A percentile compares a stretch with the other conserved stretches of the same genome.
Evolutionary conservation across 2,329 filamentous ascomycete species (phyloP).

Genomic region (Cylindrodendrum hubeiense): DNA sequence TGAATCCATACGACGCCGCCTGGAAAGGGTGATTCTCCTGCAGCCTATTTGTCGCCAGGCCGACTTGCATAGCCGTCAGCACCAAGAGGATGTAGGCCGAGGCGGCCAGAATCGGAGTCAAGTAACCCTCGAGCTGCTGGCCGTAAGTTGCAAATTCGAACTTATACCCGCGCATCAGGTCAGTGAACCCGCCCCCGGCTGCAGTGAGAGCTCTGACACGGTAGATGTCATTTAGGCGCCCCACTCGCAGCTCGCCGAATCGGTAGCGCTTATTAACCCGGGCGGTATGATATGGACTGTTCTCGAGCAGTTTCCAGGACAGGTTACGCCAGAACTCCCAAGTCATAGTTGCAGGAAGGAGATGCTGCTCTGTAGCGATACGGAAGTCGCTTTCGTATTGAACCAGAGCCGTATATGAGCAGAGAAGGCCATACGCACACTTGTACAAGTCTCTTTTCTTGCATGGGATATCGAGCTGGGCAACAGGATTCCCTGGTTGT

Average conservation of each 20-base stretch:
- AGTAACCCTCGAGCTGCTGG: background rate
- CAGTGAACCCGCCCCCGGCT: too few relatives aligned
- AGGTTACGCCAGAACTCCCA: constrained; percentile 43
- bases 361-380: constrained; percentile 47
- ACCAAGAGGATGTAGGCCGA: constrained; percentile 59
- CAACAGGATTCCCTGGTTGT: too few relatives aligned
- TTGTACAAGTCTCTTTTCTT: background rate
- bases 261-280: constrained; percentile 52
- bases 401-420: constrained; percentile 51
- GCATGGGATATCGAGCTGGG: too few relatives aligned
- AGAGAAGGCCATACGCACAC: constrained; percentile 42
- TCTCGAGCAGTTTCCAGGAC: constrained; percentile 39
- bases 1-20: constrained; percentile 59
- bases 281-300: constrained; percentile 43
- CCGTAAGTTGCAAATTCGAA: background rate
- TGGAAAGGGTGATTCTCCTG: constrained; percentile 54
- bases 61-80: constrained; percentile 64
- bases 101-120: constrained; percentile 19
- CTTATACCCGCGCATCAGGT: background rate
- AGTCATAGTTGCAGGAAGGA: constrained; percentile 50
- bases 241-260: constrained; percentile 56
- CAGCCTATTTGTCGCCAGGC: constrained; percentile 42
- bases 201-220: background rate
- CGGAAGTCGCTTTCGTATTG: constrained; percentile 51
- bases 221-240: background rate